Conservation (phyloP, 768 basidiomycete genomes). For the Tulasnella sp. region DNA sequence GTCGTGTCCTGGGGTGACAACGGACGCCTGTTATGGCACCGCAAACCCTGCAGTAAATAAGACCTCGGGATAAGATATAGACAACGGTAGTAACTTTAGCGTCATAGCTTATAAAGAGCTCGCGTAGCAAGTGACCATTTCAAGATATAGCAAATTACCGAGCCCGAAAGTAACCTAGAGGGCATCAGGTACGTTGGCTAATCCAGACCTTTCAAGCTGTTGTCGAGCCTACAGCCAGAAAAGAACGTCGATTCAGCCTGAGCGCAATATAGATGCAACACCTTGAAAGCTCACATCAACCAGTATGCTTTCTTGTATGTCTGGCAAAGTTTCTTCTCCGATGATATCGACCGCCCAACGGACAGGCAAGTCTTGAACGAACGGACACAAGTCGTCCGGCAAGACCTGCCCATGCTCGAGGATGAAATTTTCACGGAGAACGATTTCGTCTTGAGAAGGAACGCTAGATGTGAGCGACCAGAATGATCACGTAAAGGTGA, state of each 20-base stretch:
- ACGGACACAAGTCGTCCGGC: constrained; percentile 76
- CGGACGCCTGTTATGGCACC: not conserved
- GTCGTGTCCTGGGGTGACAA: not conserved
- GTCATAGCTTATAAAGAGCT: no score
- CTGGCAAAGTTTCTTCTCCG: constrained; percentile 15
- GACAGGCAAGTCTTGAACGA: constrained; percentile 62
- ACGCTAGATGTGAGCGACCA: not conserved
- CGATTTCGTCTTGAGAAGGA: constrained; percentile 57
- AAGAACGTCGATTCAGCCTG: not conserved
- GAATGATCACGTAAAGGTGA: not conserved
- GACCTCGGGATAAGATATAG: no score
- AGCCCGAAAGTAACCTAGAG: not conserved
- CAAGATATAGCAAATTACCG: not conserved
- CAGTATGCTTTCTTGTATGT: constrained; percentile 26
- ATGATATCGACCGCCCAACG: constrained; percentile 11
- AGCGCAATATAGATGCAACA: no score
- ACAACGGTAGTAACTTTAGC: no score
- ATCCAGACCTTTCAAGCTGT: not conserved
- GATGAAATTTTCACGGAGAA: constrained; percentile 64
- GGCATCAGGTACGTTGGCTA: not conserved
- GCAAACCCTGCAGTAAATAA: no score
- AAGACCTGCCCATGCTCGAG: constrained; percentile 67
- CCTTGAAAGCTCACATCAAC: constrained; percentile 16
- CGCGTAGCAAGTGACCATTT: not conserved
- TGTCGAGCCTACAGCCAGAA: not conserved